Conservation (phyloP, 495 filamentous ascomycete species). For the Penicillium cataractarum region DNA sequence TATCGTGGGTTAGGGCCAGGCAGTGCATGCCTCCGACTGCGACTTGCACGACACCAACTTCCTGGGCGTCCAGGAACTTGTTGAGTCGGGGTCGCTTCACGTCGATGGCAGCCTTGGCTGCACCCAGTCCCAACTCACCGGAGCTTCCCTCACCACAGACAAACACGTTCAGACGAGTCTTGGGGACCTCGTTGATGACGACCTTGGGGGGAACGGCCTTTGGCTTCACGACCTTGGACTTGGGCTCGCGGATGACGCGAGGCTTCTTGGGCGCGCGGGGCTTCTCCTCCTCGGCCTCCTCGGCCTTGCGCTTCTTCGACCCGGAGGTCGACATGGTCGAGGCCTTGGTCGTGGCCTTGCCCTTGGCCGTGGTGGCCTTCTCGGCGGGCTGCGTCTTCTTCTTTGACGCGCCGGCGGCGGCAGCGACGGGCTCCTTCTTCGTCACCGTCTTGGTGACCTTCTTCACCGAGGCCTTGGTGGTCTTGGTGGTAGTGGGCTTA, state of each 20-base stretch:
- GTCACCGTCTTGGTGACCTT: conserved; percentile 7
- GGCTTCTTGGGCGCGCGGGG: conserved; percentile 34
- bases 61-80: conserved; percentile 55
- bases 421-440: conserved; percentile 3
- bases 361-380: conserved; percentile 16
- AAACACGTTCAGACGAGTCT: conserved; percentile 61
- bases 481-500: neutral
- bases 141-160: conserved; percentile 71
- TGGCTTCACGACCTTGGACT: conserved; percentile 28
- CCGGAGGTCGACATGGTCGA: conserved; percentile 18
- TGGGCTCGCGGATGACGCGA: conserved; percentile 18
- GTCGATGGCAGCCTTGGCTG: conserved; percentile 60
- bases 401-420: conserved; percentile 11
- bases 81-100: conserved; percentile 74
- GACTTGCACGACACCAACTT: conserved; percentile 64
- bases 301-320: conserved; percentile 48
- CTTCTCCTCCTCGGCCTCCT: conserved; percentile 33
- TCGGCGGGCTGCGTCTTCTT: conserved; percentile 13
- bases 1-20: conserved; percentile 63
- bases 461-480: conserved; percentile 12
- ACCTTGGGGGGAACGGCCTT: conserved; percentile 34
- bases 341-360: conserved; percentile 23
- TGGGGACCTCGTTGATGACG: conserved; percentile 50
- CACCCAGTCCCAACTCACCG: conserved; percentile 69
- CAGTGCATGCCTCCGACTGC: conserved; percentile 69